Evolutionary conservation across 169 alveolate species (phyloP).

Genomic region (Plasmodium vivax): DNA sequence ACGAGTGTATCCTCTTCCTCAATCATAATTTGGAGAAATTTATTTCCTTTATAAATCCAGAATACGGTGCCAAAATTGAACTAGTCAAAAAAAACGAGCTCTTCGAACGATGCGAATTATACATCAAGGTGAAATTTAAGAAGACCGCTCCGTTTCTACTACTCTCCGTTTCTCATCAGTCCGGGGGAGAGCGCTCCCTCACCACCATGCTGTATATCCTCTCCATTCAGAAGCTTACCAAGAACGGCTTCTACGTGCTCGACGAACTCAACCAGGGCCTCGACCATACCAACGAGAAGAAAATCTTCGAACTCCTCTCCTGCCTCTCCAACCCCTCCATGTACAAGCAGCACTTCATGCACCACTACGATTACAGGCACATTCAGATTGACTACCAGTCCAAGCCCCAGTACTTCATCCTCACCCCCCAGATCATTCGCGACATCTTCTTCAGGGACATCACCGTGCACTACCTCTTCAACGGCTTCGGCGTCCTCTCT

Average conservation of each 20-base stretch:
- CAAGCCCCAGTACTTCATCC: constrained; percentile 82
- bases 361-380: constrained; percentile 9
- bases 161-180: constrained; percentile 82
- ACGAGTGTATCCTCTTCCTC: constrained; percentile 70
- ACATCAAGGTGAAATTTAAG: constrained; percentile 78
- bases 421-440: constrained; percentile 81
- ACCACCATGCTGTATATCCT: constrained; percentile 84
- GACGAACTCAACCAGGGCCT: constrained; percentile 86
- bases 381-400: constrained; percentile 33
- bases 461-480: constrained; percentile 49
- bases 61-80: constrained; percentile 80
- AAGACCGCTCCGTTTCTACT: constrained; percentile 78
- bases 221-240: constrained; percentile 82
- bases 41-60: constrained; percentile 79
- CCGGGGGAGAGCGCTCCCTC: constrained; percentile 86
- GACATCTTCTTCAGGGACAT: constrained; percentile 35
- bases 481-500: constrained; percentile 47
- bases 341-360: constrained; percentile 7
- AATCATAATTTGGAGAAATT: constrained; percentile 77
- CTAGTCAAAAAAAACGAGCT: constrained; percentile 77
- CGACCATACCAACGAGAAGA: constrained; percentile 79
- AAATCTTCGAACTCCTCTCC: constrained; percentile 74
- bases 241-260: constrained; percentile 80
- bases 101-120: constrained; percentile 77
- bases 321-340: constrained; percentile 36